Evolutionary conservation across 2,329 filamentous ascomycete genomes (phyloP).

Genomic region (Sclerotinia sclerotiorum): DNA sequence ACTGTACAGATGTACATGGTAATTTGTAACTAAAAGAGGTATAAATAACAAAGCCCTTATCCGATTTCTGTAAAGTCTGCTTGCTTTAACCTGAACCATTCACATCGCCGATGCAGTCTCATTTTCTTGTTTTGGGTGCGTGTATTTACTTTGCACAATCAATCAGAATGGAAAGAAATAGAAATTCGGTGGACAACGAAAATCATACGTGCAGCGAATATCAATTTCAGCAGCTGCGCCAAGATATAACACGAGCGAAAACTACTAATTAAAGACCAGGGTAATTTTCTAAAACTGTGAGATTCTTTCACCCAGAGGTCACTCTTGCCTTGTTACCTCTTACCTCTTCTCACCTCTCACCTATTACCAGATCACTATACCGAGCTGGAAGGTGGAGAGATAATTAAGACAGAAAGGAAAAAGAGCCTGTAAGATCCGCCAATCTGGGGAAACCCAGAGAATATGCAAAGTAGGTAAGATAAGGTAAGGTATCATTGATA

Average conservation of each 20-base stretch:
- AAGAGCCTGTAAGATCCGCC: background rate
- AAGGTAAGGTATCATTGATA: background rate
- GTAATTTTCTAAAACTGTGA: background rate
- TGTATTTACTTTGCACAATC: background rate
- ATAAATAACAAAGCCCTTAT: background rate
- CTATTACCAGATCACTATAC: background rate
- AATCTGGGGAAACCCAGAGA: constrained; percentile 4
- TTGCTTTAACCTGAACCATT: background rate
- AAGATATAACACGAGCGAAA: constrained; percentile 11
- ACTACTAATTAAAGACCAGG: background rate
- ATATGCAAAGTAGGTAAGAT: background rate
- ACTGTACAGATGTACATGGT: too few species aligned
- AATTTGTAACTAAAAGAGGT: background rate
- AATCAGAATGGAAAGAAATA: too few species aligned
- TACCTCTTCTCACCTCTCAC: background rate
- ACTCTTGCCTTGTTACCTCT: background rate
- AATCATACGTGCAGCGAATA: constrained; percentile 15
- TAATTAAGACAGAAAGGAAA: background rate
- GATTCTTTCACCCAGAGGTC: constrained; percentile 3
- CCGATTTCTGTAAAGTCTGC: background rate
- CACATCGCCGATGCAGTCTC: background rate
- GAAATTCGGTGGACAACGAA: constrained; percentile 2
- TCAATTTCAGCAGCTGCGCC: constrained; percentile 11
- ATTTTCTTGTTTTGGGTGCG: background rate
- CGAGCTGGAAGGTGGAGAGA: background rate